Evolutionary conservation across 345 rosid species (phyloP), one percentile per base, ranked within the genome.

Genomic region (Gossypium thurberi): DNA sequence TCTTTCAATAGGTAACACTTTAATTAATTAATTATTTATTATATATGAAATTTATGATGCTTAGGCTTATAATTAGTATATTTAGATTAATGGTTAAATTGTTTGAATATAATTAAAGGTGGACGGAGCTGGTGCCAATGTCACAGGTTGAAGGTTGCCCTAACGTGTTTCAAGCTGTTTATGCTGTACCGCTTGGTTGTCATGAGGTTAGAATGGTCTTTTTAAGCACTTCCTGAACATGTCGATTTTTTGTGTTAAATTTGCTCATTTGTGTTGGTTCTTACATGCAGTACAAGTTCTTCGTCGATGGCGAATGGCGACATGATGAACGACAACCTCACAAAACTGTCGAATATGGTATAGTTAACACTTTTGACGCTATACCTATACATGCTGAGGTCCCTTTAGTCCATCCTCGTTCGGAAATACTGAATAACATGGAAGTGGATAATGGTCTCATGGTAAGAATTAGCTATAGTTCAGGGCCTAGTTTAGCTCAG

Each of bases 301-400:
- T 67, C 50, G 90, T 90, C 18, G 96, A 90, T 76, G 91, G 91
- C 76, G 86, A 88, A 62, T 88, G 91, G 96, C 79, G 79, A 72
- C 84, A 88, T 13, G 96, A 90, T 69, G 88, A 90, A 71, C 84
- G 76, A 66, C 87, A 79, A 74, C 83, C 85, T 48, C 74, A 37
- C 72, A 81, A 75, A n/a, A 77, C 56, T 75, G 75, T 87, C n/a
- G 81, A 78, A 42, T 86, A 74, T 67, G 96, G 92, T 61, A 56
- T 80, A 20, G 91, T 87, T 73, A 90, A 90, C 76, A 87, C 89
- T 71, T 47, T 66, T 73, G 87, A 90, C 73, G 83, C 74, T 87
- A 73, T 40, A 10, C 82, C 79, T 72, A 55, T 86, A 78, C 65
- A 84, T 43, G 33, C 78, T 42, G 91, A 86, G 71, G 77, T 81